Evolutionary conservation across 768 basidiomycete species (phyloP).

Genomic region (Pisolithus marmoratus): DNA sequence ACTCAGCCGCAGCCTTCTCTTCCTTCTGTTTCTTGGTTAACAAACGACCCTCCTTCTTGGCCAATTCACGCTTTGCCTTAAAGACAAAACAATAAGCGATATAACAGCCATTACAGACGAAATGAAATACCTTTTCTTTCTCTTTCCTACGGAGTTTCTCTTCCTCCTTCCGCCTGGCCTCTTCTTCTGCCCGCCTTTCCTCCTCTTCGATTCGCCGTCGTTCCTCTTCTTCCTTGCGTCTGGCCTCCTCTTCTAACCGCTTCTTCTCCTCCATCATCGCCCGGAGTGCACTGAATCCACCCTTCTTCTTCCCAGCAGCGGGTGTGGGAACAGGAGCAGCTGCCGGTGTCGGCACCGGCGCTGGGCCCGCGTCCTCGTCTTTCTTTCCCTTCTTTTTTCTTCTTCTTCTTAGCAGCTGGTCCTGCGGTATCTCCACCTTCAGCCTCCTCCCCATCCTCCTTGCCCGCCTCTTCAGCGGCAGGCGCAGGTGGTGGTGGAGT

Average conservation of each 20-base stretch:
- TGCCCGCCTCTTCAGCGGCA: constrained; percentile 20
- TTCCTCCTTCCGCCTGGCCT: constrained; percentile 70
- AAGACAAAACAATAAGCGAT: background rate
- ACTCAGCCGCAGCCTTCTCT: constrained; percentile 85
- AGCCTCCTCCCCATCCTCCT: constrained; percentile 61
- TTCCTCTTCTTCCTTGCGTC: constrained; percentile 69
- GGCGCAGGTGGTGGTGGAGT: background rate
- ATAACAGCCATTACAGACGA: constrained; percentile 1
- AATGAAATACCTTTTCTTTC: constrained; percentile 65
- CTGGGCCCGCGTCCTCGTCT: constrained; percentile 60
- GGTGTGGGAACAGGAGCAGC: constrained; percentile 31
- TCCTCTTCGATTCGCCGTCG: constrained; percentile 82
- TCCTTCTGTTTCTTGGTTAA: constrained; percentile 98
- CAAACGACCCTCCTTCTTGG: constrained; percentile 90
- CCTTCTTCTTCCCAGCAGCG: constrained; percentile 61
- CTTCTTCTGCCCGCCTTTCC: constrained; percentile 72
- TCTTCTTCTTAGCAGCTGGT: constrained; percentile 68
- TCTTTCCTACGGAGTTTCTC: constrained; percentile 83
- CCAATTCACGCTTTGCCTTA: constrained; percentile 82
- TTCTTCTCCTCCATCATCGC: constrained; percentile 93
- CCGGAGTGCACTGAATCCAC: constrained; percentile 75
- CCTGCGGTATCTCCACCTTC: constrained; percentile 53
- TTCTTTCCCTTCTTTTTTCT: constrained; percentile 79
- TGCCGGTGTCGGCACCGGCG: constrained; percentile 26
- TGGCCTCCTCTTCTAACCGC: constrained; percentile 79